phyloP scores from a whole-genome alignment of 2,329 filamentous ascomycete species.

The Fusarium concolor region DNA sequence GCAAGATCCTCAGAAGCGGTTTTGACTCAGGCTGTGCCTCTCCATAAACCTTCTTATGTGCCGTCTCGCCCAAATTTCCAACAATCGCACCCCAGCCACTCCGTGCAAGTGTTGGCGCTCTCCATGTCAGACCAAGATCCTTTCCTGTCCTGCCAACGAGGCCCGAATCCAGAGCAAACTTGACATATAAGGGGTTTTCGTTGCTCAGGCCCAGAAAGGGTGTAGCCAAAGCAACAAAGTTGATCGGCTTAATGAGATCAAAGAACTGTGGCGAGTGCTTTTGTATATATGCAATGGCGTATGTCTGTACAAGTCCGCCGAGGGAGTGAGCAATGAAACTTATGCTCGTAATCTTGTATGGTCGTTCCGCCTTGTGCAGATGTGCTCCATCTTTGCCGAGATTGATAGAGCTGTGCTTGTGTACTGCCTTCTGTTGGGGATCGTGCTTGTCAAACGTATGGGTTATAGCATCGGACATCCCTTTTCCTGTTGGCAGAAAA shows the following conservation, averaged over 20 bases:
- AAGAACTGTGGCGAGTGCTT: slow-evolving; percentile 96
- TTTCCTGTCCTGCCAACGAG: slow-evolving; percentile 96
- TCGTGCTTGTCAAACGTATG: slow-evolving; percentile 58
- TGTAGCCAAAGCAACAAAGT: slow-evolving; percentile 89
- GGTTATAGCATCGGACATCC: slow-evolving; percentile 57
- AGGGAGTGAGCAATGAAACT: slow-evolving; percentile 95
- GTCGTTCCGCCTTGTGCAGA: slow-evolving; percentile 59
- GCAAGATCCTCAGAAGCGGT: slow-evolving; percentile 86
- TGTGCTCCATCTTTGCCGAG: slow-evolving; percentile 66
- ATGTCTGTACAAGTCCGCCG: slow-evolving; percentile 89
- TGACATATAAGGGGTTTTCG: slow-evolving; percentile 97
- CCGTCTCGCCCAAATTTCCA: slow-evolving; percentile 73
- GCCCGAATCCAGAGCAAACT: slow-evolving; percentile 95
- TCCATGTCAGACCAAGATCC: slow-evolving; percentile 94
- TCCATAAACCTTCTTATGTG: slow-evolving; percentile 47
- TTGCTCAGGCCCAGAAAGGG: slow-evolving; percentile 94
- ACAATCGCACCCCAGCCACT: slow-evolving; percentile 92
- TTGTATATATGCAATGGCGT: slow-evolving; percentile 95
- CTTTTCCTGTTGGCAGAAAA: slow-evolving; percentile 74
- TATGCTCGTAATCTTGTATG: slow-evolving; percentile 91
- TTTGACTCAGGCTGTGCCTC: slow-evolving; percentile 79
- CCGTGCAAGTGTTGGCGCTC: slow-evolving; percentile 84
- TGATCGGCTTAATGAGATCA: slow-evolving; percentile 83
- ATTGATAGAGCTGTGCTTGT: slow-evolving; percentile 72
- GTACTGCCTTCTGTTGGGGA: slow-evolving; percentile 61